Base-by-base conservation (phyloP, 371 early-diverging fungal species). In the Rhizopus sp. region DNA sequence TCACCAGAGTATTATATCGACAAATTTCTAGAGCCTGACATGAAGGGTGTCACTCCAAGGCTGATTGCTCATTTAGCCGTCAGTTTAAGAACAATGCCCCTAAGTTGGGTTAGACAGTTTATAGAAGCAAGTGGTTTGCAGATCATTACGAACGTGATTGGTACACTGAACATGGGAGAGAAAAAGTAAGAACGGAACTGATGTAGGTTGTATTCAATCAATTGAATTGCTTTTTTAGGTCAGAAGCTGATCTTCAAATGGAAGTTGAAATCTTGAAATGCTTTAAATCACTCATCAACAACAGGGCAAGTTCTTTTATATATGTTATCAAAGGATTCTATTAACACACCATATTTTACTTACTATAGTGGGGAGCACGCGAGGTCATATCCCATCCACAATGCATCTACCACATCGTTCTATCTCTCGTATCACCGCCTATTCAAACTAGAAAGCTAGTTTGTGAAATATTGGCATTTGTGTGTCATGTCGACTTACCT, bases 231-330 rank as follows among this genome's bases (percentile, higher is more conserved):
- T 38, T 35, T 39, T 12, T 13, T 68, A 86, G 90, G 62, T 77
- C 80, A 40, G 87, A 88, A 54, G 76, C 82, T 33, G 90, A 90
- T 63, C 72, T 89, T 6, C 82, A 88, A 47, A 88, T 89, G 82
- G 93, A 92, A 64, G 78, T 83, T 40, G 93, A 91, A 71, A 89
- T 92, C 44, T 75, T 90, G 38, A 88, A 88, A 61, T 91, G 91
- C 64, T 82, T 92, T 50, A 91, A 91, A 58, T 82, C 89, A 0
- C 67, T 93, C 8, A 80, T 91, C 47, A 91, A 91, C 63, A 88
- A 88, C 59, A 78, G 81, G 51, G 82, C 75, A 69, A 64, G 68
- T 58, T 23, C n/a, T 15, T 23, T 23, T 35, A 13, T 15, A 30
- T 53, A 15, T 23, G 4, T 23, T 23, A 15, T n/a, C 9, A 12